A percentile compares a stretch with the other conserved stretches of the same genome.
Evolutionary conservation across 441 rosid species (phyloP).

Genomic region (Populus hybrid): DNA sequence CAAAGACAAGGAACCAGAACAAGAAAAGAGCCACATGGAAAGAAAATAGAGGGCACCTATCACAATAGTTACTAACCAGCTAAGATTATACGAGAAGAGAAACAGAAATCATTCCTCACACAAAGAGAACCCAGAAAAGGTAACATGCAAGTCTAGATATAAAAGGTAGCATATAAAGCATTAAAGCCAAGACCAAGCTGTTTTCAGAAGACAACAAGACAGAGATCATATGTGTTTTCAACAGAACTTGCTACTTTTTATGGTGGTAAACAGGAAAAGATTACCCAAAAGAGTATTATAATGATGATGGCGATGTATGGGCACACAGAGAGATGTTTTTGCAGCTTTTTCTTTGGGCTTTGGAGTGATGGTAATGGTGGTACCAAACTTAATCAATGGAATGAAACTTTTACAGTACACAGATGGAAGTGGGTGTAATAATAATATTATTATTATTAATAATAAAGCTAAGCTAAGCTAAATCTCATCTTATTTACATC

Average conservation of each 20-base stretch:
- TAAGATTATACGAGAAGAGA: conserved; percentile 25
- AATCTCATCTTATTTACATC: too few relatives aligned
- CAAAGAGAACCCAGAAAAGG: conserved; percentile 28
- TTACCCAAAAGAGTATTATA: conserved; percentile 6
- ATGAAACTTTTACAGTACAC: conserved; percentile 10
- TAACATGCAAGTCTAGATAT: conserved; percentile 23
- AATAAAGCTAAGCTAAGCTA: too few relatives aligned
- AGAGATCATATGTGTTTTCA: conserved; percentile 10
- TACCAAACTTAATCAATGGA: conserved; percentile 1
- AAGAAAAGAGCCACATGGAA: conserved; percentile 6
- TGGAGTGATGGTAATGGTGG: conserved; percentile 11
- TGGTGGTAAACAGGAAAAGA: conserved; percentile 16
- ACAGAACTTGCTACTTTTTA: conserved; percentile 5
- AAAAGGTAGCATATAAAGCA: conserved; percentile 10
- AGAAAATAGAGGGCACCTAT: not conserved
- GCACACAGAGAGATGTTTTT: conserved; percentile 17
- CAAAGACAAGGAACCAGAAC: conserved; percentile 15
- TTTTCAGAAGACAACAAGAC: conserved; percentile 21
- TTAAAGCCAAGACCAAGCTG: conserved; percentile 20
- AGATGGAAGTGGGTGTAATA: conserved; percentile 6
- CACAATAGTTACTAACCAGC: conserved; percentile 22
- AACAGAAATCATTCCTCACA: conserved; percentile 34
- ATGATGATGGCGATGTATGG: conserved; percentile 44
- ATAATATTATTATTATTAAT: not conserved
- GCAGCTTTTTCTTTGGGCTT: conserved; percentile 22